Conservation (phyloP, 805 yeast genomes). For the Ogataea kodamae region DNA sequence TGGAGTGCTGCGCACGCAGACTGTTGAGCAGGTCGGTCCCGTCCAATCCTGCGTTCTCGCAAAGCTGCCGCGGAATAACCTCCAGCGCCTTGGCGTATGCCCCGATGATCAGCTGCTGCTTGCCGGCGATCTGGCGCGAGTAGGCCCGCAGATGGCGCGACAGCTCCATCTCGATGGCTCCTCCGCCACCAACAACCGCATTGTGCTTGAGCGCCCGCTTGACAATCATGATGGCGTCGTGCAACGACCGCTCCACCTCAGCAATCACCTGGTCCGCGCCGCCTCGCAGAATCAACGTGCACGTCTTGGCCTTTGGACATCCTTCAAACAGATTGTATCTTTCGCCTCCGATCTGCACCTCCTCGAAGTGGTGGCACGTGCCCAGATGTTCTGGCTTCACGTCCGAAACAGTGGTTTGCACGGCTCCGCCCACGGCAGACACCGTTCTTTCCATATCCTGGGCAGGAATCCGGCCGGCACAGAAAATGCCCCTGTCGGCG, state of each 20-base stretch:
- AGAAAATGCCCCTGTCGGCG: conserved; percentile 93
- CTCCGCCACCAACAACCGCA: conserved; percentile 95
- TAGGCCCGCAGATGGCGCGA: conserved; percentile 84
- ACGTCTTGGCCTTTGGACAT: conserved; percentile 87
- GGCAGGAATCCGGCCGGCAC: conserved; percentile 90
- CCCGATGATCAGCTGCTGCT: conserved; percentile 87
- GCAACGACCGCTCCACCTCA: conserved; percentile 95
- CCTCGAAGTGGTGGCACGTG: conserved; percentile 82
- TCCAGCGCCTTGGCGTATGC: conserved; percentile 95
- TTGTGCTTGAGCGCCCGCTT: conserved; percentile 88
- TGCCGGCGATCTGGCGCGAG: conserved; percentile 87
- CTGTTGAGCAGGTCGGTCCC: conserved; percentile 91
- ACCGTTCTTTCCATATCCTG: conserved; percentile 93
- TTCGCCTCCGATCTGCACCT: conserved; percentile 92
- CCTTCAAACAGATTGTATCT: conserved; percentile 92
- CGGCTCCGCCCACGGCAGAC: conserved; percentile 88
- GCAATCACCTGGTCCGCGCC: conserved; percentile 99
- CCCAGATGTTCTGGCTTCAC: conserved; percentile 73
- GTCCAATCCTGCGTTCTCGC: conserved; percentile 99
- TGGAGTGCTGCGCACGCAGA: conserved; percentile 89
- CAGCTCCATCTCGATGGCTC: conserved; percentile 97
- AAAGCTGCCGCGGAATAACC: conserved; percentile 92
- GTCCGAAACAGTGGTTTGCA: conserved; percentile 76
- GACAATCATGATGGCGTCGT: conserved; percentile 98
- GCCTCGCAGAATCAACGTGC: conserved; percentile 91